Base-by-base conservation (phyloP, 2,329 filamentous ascomycete genomes). In the Zalaria sp. region DNA sequence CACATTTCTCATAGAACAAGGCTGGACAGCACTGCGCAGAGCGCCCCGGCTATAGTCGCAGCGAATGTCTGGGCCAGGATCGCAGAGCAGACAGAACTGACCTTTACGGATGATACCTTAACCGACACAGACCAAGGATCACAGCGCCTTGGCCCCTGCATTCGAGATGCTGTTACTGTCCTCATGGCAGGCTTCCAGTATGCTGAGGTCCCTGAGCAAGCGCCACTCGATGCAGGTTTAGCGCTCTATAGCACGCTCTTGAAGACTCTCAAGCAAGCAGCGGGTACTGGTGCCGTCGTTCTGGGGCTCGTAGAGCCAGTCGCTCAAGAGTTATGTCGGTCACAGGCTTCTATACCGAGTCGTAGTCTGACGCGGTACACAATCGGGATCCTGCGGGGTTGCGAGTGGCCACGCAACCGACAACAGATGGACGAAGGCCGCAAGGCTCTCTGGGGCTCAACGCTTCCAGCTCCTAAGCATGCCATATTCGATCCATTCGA, bases 381-480 rank as follows among this genome's bases (percentile, higher is more conserved):
- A 10, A 34, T 41, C 7, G 43, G 48, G 10, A 27, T 59, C 9
- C 27, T 59, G 9, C 42, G 44, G n/a, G 43, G 49, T n/a, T 47
- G 49, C 10, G 41, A 41, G 5, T 61, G 79, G 40, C 77, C 79
- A 5, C 67, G 69, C 7, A 78, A 79, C 49, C 67, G 68, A 5
- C 72, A 77, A 46, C 72, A 76, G 7, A 63, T 86, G 4, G 81
- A 86, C 43, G 70, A 74, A 40, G 78, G 75, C 41, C 69, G 75
- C 39, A 73, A 74, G 39, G 70, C 69, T n/a, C 63, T 88, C 0
- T 86, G 81, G 80, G 77, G 77, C 3, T 71, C 70, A 1, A 59
- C 57, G 34, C 46, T 61, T 5, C 44, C 54, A 5, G 8, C 28
- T 8, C 55, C 53, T 40, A 58, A 61, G 39, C 54, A 54, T 11